Evolutionary conservation across 306 rosid genomes (phyloP), one percentile per base, ranked within the genome.

Genomic region (Medicago arabica): DNA sequence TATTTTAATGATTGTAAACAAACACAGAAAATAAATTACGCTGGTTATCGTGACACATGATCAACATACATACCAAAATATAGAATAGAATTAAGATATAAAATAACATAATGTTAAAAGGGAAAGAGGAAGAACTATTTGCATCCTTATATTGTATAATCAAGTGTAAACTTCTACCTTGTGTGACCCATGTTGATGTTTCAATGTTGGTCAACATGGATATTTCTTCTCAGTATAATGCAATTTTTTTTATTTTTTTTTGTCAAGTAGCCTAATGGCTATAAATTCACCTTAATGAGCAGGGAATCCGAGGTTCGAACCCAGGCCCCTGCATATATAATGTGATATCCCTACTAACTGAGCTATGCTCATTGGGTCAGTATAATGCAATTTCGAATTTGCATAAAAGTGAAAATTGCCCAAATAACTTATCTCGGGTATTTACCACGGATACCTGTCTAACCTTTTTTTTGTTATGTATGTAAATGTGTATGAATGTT

Each of bases 91-190:
- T n/a, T 57, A 50, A 15, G 31, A 46, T 44, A 80, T 6, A 5
- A 17, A 61, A 13, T 2, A 43, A 19, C 13, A 47, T 16, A 14
- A 14, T 43, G 41, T 14, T 23, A 19, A 36, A 69, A 19, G 21
- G 44, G 21, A 23, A 73, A 59, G 10, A 14, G 17, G 54, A 60
- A 50, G 38, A 63, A n/a, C 41, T 43, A 67, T 69, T 69, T 38
- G 5, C 69, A 54, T 69, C 28, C 69, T 55, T 64, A 14, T 81
- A 50, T 28, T 61, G 7, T 44, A 12, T 50, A 59, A 55, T 65
- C 50, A 73, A 55, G 3, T n/a, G 72, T 31, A 41, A 61, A 74
- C 71, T 58, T 74, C 17, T 73, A 67, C 55, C 61, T 46, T 74
- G 41, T 55, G 31, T 15, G 15, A 31, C 39, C 39, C 12, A 15